Evolutionary conservation across 768 basidiomycete genomes (phyloP).

Genomic region (Pholiota molesta): DNA sequence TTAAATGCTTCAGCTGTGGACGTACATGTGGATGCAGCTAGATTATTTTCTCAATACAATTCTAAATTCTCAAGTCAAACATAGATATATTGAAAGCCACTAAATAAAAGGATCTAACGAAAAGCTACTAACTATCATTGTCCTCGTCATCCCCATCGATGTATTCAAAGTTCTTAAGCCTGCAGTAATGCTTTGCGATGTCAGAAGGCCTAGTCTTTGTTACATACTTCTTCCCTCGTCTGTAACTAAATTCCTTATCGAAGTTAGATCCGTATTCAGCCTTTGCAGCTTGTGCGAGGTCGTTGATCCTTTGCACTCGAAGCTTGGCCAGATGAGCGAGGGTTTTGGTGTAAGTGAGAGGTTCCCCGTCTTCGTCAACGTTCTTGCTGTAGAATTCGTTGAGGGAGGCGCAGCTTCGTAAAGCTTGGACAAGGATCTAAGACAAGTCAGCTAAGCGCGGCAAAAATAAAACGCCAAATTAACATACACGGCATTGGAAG

Average conservation of each 20-base stretch:
- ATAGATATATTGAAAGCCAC: too few species aligned
- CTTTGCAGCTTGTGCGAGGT: neutral
- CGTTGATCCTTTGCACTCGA: neutral
- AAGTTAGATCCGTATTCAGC: neutral
- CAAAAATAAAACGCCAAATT: neutral
- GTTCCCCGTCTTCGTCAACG: neutral
- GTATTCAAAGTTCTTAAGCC: neutral
- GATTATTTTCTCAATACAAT: too few species aligned
- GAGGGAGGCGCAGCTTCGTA: neutral
- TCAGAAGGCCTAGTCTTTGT: neutral
- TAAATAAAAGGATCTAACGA: too few species aligned
- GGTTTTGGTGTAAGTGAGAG: neutral
- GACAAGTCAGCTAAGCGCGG: neutral
- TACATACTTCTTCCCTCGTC: neutral
- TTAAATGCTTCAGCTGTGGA: conserved; percentile 3
- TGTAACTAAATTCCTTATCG: neutral
- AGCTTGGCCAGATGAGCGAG: neutral
- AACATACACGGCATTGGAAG: conserved; percentile 2
- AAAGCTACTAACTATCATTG: too few species aligned
- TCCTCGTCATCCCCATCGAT: neutral
- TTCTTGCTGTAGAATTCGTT: neutral
- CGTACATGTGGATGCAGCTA: too few species aligned
- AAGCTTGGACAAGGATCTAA: neutral
- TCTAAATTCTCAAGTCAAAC: too few species aligned
- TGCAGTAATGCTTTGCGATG: neutral